Conservation (phyloP, 139 green algal genomes). For the Spirogloea muscicola region DNA sequence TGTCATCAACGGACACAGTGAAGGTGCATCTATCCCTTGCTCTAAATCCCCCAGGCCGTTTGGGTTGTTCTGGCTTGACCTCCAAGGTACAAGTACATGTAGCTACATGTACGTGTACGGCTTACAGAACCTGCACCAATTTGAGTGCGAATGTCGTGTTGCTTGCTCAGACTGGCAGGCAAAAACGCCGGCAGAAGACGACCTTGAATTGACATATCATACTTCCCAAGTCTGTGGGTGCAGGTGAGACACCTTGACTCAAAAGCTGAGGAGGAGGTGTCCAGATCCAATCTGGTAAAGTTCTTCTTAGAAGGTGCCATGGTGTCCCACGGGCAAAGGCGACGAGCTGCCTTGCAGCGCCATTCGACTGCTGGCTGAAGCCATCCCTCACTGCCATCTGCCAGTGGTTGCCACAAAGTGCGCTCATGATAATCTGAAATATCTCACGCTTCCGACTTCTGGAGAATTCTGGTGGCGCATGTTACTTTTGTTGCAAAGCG, state of each 20-base stretch:
- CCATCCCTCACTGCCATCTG: too few relatives aligned
- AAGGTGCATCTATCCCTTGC: constrained; percentile 10
- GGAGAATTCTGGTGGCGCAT: too few relatives aligned
- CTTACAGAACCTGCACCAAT: too few relatives aligned
- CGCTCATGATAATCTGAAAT: too few relatives aligned
- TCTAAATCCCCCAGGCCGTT: neutral
- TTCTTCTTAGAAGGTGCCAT: constrained; percentile 14
- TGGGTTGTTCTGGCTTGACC: neutral
- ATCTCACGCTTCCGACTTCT: too few relatives aligned
- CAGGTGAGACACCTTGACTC: neutral
- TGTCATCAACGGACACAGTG: constrained; percentile 16
- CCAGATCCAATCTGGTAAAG: constrained; percentile 7
- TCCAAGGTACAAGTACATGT: neutral
- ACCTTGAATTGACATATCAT: too few relatives aligned
- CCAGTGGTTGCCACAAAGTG: too few relatives aligned
- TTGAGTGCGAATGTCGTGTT: neutral
- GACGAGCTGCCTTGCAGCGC: too few relatives aligned
- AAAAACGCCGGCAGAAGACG: neutral
- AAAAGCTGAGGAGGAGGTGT: neutral
- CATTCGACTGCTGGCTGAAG: too few relatives aligned
- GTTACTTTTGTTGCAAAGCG: too few relatives aligned
- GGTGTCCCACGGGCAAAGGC: too few relatives aligned
- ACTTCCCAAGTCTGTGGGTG: too few relatives aligned
- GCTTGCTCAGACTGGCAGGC: neutral
- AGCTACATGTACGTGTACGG: neutral